Evolutionary conservation across 176 grass and related monocot species (phyloP).

Genomic region (Aegilops longissima): DNA sequence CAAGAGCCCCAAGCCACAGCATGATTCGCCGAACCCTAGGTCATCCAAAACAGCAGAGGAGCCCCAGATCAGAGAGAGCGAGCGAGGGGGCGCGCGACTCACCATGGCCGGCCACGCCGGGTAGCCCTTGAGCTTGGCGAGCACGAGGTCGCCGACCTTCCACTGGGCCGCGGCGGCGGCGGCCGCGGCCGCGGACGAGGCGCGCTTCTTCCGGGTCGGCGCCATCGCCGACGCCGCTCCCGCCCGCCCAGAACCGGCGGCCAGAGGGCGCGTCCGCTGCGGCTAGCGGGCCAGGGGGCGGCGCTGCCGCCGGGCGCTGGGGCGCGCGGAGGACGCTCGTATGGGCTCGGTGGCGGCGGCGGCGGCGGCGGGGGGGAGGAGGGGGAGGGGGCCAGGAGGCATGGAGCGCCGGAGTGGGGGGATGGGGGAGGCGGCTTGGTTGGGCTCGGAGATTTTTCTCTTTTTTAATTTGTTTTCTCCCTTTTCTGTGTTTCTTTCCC

Average conservation of each 20-base stretch:
- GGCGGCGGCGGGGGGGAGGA: constrained; percentile 2
- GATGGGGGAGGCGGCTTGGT: constrained; percentile 20
- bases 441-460: constrained; percentile 46
- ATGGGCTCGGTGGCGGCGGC: constrained; percentile 7
- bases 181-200: constrained; percentile 44
- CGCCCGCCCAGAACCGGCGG: constrained; percentile 20
- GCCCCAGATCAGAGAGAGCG: constrained; percentile 36
- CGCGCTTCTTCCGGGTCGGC: constrained; percentile 63
- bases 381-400: constrained; percentile 22
- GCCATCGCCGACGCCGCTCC: constrained; percentile 62
- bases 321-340: background rate
- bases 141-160: constrained; percentile 98
- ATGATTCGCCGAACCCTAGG: constrained; percentile 10
- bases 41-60: background rate
- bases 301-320: constrained; percentile 20
- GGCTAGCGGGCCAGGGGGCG: constrained; percentile 28
- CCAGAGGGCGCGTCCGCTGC: background rate
- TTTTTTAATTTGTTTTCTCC: constrained; percentile 31
- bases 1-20: background rate
- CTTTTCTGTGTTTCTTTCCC: background rate
- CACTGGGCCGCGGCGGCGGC: constrained; percentile 69
- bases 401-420: constrained; percentile 43
- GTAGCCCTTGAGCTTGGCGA: constrained; percentile 98
- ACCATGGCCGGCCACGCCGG: constrained; percentile 97
- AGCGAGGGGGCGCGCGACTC: background rate